Evolutionary conservation across 257 asterid species (phyloP), one percentile per base, ranked within the genome.

Genomic region (Solanum infundibuliforme): DNA sequence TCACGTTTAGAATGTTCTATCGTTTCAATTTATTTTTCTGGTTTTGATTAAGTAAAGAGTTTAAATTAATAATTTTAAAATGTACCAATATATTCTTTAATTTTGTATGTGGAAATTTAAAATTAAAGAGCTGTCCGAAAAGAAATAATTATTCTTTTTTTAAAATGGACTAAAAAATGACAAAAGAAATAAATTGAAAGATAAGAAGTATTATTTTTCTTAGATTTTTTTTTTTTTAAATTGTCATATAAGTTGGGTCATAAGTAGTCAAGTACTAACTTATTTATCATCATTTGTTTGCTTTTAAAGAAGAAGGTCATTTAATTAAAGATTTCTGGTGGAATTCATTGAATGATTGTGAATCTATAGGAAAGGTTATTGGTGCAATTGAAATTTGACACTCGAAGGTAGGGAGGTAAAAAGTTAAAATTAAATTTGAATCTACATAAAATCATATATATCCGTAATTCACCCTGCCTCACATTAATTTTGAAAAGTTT

Each of bases 391-490:
- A 3, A 21, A 75, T 36, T 74, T 75, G 83, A 23, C 11, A 75
- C 65, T 52, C 1, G 0, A 52, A 52, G 62, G 3, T 14, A 48
- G 8, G 58, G 58, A 48, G 7, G 3, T 48, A 48, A 48, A 48
- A 48, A 16, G 8, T 16, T 5, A 16, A 52, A 52, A 16, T 52
- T 16, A 52, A 52, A 16, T 48, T 5, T 46, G 2, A 46, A 46
- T 4, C 3, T 0, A 16, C 0, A 1, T 52, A 52, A 16, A 52
- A 52, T 52, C 0, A 16, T 52, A 52, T 52, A 5, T 48, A 48
- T 5, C 0, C 3, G 0, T 52, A 52, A 52, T 52, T 2, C 20
- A 52, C 3, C 0, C 6, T 0, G 3, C 0, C 3, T 0, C 4
- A 7, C 0, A 52, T 16, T 16, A 52, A 16, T 52, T 52, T 52